These are phyloP conservation scores for Pezicula neosporulosa DNA, from an alignment of 2,329 filamentous ascomycete species.

Conservation along the genomic window DNA sequence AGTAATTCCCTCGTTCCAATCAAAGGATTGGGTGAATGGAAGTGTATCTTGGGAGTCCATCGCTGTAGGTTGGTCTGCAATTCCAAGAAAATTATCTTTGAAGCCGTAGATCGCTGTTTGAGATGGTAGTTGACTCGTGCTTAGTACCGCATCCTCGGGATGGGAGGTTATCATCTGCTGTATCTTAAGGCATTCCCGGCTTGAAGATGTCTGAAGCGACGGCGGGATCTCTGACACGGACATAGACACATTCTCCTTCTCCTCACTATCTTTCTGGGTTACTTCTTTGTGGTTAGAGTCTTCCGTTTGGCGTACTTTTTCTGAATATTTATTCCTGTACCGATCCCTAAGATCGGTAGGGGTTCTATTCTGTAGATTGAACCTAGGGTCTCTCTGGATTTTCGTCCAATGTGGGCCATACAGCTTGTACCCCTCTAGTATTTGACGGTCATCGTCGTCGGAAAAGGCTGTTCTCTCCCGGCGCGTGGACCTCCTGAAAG, in stretches of 20 bases:
- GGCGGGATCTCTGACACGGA: background rate
- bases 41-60: slow-evolving; percentile 29
- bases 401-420: slow-evolving; percentile 65
- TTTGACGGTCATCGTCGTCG: slow-evolving; percentile 59
- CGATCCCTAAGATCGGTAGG: slow-evolving; percentile 62
- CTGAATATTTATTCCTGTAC: slow-evolving; percentile 60
- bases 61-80: slow-evolving; percentile 13
- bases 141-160: slow-evolving; percentile 11
- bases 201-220: slow-evolving; percentile 10
- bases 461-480: slow-evolving; percentile 59
- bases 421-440: slow-evolving; percentile 53
- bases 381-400: slow-evolving; percentile 57
- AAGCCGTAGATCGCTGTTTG: slow-evolving; percentile 9
- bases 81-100: slow-evolving; percentile 15
- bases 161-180: slow-evolving; percentile 23
- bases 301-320: slow-evolving; percentile 38
- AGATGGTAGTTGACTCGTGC: slow-evolving; percentile 4
- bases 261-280: background rate
- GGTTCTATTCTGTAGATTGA: slow-evolving; percentile 54
- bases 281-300: slow-evolving; percentile 5
- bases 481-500: slow-evolving; percentile 59
- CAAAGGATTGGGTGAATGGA: slow-evolving; percentile 35
- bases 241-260: background rate
- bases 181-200: slow-evolving; percentile 23
- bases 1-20: slow-evolving; percentile 40